Percentiles rank a stretch among this genome's conserved stretches.
phyloP scores from a whole-genome alignment of 495 filamentous ascomycete species.

The Trichoderma virens region DNA sequence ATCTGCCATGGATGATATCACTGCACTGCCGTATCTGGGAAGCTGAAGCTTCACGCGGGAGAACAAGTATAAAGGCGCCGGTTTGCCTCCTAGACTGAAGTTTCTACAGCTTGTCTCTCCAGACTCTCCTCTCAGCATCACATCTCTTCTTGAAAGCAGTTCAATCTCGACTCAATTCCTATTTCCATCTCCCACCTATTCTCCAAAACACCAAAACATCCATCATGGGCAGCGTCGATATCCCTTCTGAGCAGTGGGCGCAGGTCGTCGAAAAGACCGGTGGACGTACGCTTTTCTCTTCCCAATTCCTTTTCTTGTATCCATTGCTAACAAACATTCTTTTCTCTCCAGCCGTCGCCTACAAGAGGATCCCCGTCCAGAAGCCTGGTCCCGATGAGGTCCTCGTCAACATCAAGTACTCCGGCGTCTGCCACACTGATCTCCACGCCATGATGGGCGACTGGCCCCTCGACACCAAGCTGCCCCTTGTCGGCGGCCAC shows the following conservation, averaged over 20 bases:
- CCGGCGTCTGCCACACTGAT: conserved; percentile 89
- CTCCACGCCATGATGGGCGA: conserved; percentile 80
- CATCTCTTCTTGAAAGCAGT: no score
- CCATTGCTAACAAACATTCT: conserved; percentile 12
- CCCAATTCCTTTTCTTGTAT: neutral
- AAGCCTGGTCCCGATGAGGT: conserved; percentile 81
- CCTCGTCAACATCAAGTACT: conserved; percentile 84
- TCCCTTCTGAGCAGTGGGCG: conserved; percentile 78
- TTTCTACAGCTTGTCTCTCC: neutral
- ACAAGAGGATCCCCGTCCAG: conserved; percentile 76
- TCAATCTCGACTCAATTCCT: no score
- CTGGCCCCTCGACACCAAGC: conserved; percentile 74
- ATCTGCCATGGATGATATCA: no score
- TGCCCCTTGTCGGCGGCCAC: conserved; percentile 88
- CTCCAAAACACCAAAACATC: neutral
- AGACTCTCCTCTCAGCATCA: neutral
- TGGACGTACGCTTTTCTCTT: conserved; percentile 41
- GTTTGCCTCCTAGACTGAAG: neutral
- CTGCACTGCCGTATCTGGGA: no score
- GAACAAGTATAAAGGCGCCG: no score
- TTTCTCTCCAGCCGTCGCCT: conserved; percentile 45
- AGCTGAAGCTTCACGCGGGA: no score
- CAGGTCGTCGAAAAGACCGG: conserved; percentile 75
- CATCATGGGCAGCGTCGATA: conserved; percentile 23
- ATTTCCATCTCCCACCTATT: neutral